Evolutionary conservation across 208 protist genomes (phyloP).

Genomic region (Wallacemonas sp.): DNA sequence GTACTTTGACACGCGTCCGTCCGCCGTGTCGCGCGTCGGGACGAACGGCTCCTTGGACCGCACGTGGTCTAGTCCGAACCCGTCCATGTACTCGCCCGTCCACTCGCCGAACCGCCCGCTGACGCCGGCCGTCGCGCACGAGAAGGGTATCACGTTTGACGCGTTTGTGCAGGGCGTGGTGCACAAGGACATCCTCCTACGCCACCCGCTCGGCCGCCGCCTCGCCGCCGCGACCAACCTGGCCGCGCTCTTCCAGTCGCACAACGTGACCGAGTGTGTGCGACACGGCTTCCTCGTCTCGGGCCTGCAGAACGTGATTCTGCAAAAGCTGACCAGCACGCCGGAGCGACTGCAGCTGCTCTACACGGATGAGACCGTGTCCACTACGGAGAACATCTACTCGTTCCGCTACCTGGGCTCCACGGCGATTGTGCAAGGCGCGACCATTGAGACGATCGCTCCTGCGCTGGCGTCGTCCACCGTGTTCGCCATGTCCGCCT

Average conservation of each 20-base stretch:
- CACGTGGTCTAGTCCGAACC: not conserved
- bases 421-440: conserved; percentile 36
- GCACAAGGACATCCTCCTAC: conserved; percentile 78
- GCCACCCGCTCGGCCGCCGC: conserved; percentile 79
- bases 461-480: conserved; percentile 34
- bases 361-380: conserved; percentile 66
- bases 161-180: conserved; percentile 82
- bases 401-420: conserved; percentile 84
- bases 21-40: not conserved
- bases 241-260: conserved; percentile 66
- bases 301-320: conserved; percentile 60
- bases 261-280: conserved; percentile 81
- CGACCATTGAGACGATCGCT: conserved; percentile 41
- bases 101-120: not conserved
- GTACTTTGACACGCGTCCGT: conserved; percentile 64
- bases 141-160: conserved; percentile 76
- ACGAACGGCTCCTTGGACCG: conserved; percentile 8
- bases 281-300: conserved; percentile 80
- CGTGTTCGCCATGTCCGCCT: conserved; percentile 2
- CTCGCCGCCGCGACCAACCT: conserved; percentile 83
- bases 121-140: conserved; percentile 2
- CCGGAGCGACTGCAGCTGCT: conserved; percentile 66
- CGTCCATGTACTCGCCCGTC: conserved; percentile 3
- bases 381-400: conserved; percentile 76
- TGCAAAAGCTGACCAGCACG: conserved; percentile 62